Evolutionary conservation across 83 land plant species (phyloP).

Genomic region (Larix sibirica): DNA sequence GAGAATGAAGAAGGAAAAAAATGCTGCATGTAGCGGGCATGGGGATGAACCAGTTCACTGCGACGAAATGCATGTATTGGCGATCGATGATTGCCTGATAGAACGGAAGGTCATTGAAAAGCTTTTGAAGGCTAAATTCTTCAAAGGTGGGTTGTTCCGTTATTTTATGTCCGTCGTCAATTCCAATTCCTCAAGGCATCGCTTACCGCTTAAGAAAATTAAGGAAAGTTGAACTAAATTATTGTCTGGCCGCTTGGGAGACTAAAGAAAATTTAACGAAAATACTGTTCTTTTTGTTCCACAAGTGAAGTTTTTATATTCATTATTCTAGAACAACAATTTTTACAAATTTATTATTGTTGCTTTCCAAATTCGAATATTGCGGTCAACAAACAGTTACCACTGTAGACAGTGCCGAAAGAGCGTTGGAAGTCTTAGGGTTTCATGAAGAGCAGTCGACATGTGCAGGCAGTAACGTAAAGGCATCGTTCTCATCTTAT

Average conservation of each 20-base stretch:
- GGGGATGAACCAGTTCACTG: neutral
- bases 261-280: too few species aligned
- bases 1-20: neutral
- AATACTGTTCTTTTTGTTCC: too few species aligned
- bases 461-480: neutral
- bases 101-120: constrained; percentile 1
- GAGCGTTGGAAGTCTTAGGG: constrained; percentile 78
- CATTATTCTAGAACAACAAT: too few species aligned
- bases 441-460: constrained; percentile 24
- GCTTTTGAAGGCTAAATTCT: neutral
- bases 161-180: too few species aligned
- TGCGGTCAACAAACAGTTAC: constrained; percentile 53
- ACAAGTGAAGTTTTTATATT: too few species aligned
- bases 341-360: too few species aligned
- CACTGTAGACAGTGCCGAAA: constrained; percentile 75
- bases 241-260: too few species aligned
- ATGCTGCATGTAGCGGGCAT: neutral
- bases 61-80: neutral
- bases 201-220: too few species aligned
- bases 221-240: too few species aligned
- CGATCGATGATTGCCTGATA: neutral
- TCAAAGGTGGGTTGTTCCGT: neutral
- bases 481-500: neutral
- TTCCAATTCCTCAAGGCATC: too few species aligned
- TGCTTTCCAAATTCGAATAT: too few species aligned